phyloP scores from a whole-genome alignment of 2,329 filamentous ascomycete genomes.

The Sporothrix protearum region DNA sequence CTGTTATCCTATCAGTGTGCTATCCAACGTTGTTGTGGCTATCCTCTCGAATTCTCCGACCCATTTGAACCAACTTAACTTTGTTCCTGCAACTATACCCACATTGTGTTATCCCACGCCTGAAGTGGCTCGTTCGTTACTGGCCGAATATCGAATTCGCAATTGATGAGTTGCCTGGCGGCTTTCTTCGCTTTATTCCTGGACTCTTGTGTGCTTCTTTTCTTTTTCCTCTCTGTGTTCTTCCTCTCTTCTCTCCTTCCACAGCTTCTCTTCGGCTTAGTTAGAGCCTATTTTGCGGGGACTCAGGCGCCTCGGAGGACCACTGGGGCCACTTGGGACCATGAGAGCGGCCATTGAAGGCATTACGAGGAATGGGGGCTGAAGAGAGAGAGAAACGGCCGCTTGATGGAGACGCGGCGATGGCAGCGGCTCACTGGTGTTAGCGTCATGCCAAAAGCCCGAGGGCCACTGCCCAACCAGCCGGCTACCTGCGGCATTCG shows the following conservation, averaged over 20 bases:
- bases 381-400: neutral
- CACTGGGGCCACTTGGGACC: neutral
- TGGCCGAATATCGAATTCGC: neutral
- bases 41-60: neutral
- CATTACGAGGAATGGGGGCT: neutral
- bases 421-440: neutral
- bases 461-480: neutral
- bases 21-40: neutral
- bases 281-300: slow-evolving; percentile 2
- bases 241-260: neutral
- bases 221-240: neutral
- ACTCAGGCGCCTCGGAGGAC: neutral
- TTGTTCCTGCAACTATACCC: neutral
- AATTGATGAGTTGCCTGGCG: neutral
- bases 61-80: neutral
- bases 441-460: slow-evolving; percentile 4
- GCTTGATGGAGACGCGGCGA: neutral
- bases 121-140: neutral
- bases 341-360: slow-evolving; percentile 1
- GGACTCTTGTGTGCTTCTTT: neutral
- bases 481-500: slow-evolving; percentile 33
- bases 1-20: neutral
- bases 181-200: neutral
- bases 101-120: neutral
- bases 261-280: slow-evolving; percentile 1